phyloP scores from a whole-genome alignment of 2,329 filamentous ascomycete genomes.

The Aaosphaeria pasadenensis region DNA sequence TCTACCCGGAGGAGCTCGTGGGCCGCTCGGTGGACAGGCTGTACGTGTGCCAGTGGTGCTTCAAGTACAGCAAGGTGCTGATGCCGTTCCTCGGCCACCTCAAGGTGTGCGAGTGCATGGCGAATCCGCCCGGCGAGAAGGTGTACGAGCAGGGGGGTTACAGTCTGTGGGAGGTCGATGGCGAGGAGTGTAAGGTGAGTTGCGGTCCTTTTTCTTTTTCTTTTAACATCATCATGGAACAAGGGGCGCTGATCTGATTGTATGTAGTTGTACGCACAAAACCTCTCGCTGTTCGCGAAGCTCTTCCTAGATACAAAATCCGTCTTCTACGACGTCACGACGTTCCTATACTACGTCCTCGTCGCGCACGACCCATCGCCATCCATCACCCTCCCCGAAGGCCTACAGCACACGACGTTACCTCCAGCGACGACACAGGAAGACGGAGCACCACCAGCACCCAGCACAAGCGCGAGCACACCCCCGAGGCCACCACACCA shows the following conservation, averaged over 20 bases:
- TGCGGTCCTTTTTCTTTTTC: slow-evolving; percentile 13
- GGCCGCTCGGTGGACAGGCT: slow-evolving; percentile 52
- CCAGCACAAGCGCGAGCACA: background rate
- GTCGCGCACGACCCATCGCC: slow-evolving; percentile 62
- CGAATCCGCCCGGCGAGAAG: slow-evolving; percentile 61
- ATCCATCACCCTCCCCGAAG: slow-evolving; percentile 12
- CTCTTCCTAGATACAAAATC: slow-evolving; percentile 98
- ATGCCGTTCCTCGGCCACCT: slow-evolving; percentile 48
- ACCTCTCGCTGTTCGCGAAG: slow-evolving; percentile 93
- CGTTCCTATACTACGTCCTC: slow-evolving; percentile 92
- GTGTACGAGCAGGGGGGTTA: slow-evolving; percentile 79
- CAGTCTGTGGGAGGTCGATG: slow-evolving; percentile 90
- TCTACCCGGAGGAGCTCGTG: slow-evolving; percentile 69
- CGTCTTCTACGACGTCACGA: slow-evolving; percentile 93
- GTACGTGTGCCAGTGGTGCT: slow-evolving; percentile 89
- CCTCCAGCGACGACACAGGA: background rate
- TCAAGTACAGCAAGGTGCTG: slow-evolving; percentile 74
- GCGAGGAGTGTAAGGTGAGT: slow-evolving; percentile 67
- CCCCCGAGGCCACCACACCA: slow-evolving; percentile 33
- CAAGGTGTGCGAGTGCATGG: slow-evolving; percentile 20
- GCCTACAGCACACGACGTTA: slow-evolving; percentile 26
- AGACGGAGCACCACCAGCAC: background rate
- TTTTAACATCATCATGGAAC: background rate
- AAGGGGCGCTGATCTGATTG: slow-evolving; percentile 6
- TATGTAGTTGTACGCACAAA: slow-evolving; percentile 77